These are phyloP conservation scores for Epichloe amarillans DNA, from an alignment of 2,329 filamentous ascomycete genomes.

Conservation along the genomic window DNA sequence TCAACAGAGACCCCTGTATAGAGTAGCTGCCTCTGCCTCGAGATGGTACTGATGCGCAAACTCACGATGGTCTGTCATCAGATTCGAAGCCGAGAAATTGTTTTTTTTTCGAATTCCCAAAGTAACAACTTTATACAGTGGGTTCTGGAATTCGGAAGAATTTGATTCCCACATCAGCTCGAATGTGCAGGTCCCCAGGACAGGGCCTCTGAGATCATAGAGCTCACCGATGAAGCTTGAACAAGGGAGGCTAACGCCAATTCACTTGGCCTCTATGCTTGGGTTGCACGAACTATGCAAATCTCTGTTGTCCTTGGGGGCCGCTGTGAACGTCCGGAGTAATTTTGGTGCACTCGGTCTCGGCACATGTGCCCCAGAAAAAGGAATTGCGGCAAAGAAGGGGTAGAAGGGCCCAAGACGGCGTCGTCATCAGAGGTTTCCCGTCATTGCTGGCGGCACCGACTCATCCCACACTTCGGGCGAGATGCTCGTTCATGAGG, in stretches of 20 bases:
- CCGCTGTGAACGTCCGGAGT: conserved; percentile 11
- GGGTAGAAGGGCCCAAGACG: too few relatives aligned
- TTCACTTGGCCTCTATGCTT: conserved; percentile 23
- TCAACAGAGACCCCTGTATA: conserved; percentile 6
- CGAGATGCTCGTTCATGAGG: too few relatives aligned
- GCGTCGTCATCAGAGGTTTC: too few relatives aligned
- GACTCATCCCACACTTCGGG: too few relatives aligned
- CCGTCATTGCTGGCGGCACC: too few relatives aligned
- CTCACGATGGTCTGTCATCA: conserved; percentile 16
- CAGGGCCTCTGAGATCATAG: conserved; percentile 11
- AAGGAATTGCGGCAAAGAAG: too few relatives aligned
- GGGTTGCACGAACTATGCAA: conserved; percentile 17
- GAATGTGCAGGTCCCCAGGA: conserved; percentile 5
- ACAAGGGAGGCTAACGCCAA: conserved; percentile 14
- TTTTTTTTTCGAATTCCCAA: conserved; percentile 19
- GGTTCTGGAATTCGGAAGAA: conserved; percentile 21
- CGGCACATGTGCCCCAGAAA: too few relatives aligned
- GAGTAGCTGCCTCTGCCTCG: conserved; percentile 15
- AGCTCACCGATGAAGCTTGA: conserved; percentile 18
- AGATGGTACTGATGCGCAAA: conserved; percentile 16
- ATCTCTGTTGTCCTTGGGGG: conserved; percentile 12
- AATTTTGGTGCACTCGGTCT: conserved; percentile 8
- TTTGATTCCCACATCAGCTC: conserved; percentile 15
- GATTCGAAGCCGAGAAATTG: conserved; percentile 14
- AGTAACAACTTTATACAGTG: conserved; percentile 23